Evolutionary conservation across 192 early-diverging fungal genomes (phyloP), one percentile per base, ranked within the genome.

Genomic region (Dimargaris cristalligena): DNA sequence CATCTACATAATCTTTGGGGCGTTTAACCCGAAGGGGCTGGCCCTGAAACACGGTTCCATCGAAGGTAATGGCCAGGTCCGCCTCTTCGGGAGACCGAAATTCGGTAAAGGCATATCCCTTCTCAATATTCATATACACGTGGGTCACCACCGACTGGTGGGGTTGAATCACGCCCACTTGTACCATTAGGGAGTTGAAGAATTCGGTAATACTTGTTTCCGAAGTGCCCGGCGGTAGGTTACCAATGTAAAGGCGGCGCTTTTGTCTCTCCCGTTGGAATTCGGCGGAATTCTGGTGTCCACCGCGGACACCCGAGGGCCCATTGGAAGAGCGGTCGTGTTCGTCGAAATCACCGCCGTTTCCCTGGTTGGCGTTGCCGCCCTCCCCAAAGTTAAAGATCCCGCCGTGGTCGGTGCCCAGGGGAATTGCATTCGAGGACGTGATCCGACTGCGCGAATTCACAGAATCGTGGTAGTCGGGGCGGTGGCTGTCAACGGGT

Each of bases 51-150:
- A 78, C 75, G 58, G 93, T 82, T 26, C 92, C 92, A 66, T 99
- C 95, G 65, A 99, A 80, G 23, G 89, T 80, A 83, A 99, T 85
- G 11, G 87, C 94, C 28, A 78, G 77, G 6, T 89, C 90, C 1
- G 91, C 91, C 75, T 93, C 86, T 52, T 94, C 90, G 4, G 85
- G 77, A 14, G 85, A 75, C 45, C 85, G 78, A 67, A 99, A 92
- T 87, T 99, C 94, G 22, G 93, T 80, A 79, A 97, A 95, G 18
- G 92, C 91, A 74, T 91, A 97, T 63, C 86, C 86, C 68, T 92
- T 92, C n/a, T 97, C 93, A 38, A 80, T 76, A 66, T 93, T 91
- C 47, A 96, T 87, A 66, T 94, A 88, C 22, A 86, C 85, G 32
- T 81, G 77, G 20, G 85, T 72, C 20, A 91, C 88, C 0, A 86